Base-by-base conservation (phyloP, 495 filamentous ascomycete genomes). In the Podospora pseudopauciseta region DNA sequence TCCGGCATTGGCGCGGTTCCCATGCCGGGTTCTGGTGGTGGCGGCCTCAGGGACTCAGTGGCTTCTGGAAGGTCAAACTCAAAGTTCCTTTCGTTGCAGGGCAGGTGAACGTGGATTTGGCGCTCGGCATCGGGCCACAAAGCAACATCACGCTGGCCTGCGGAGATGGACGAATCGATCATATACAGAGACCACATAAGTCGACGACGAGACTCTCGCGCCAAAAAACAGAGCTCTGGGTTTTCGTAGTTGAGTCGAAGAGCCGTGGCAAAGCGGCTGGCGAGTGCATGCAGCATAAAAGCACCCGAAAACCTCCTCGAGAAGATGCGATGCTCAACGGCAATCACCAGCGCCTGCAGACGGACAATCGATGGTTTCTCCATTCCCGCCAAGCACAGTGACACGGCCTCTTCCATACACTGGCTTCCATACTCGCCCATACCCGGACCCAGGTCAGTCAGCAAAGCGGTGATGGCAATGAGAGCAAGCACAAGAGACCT, bases 161-260 rank as follows among this genome's bases (percentile, higher is more conserved):
- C 78, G 27, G 81, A 79, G 26, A 83, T 77, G 54, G 77, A 75
- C 5, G 80, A 78, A 70, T 85, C 83, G 66, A 83, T 81, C 66
- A 83, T 83, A 69, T 81, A 77, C 11, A 85, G 73, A 11, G 82
- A 79, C 83, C 83, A 85, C 83, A 85, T 83, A 32, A 85, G 74
- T 15, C 83, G 76, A 59, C 83, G 78, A n/a, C 82, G 77, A 0
- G 80, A 81, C 72, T 85, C 83, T 27, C 77, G 77, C 3, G 82
- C 82, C 6, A 85, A 72, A 65, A 84, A 85, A 69, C 82, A 82
- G 34, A 85, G 71, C 49, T 76, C 76, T 19, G 80, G 72, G 58
- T 81, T 80, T 67, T 85, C 83, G 64, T 82, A 79, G 75, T 83
- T 83, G 2, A 85, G 75, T 0, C 83, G 78, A 26, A 84, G 77